Evolutionary conservation across 495 filamentous ascomycete species (phyloP), one percentile per base, ranked within the genome.

Genomic region (Hypoxylon fuscum): DNA sequence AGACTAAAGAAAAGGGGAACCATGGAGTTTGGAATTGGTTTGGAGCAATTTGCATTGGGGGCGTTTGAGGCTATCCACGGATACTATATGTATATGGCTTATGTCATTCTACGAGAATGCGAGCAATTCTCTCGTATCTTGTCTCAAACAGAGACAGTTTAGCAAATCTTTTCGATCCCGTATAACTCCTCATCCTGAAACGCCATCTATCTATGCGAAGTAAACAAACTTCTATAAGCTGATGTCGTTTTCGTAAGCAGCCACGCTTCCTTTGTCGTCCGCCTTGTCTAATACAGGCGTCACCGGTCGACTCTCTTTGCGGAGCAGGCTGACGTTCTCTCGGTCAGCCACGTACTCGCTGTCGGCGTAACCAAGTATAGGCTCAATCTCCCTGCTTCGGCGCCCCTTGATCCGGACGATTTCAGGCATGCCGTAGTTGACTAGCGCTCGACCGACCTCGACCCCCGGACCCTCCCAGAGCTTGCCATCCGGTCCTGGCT

Each of bases 321-420:
- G 67, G 37, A 92, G 88, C 55, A 96, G 88, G 14, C 91, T 90
- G 34, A 97, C 89, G 66, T 94, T 96, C 74, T 96, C 92, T 54
- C 92, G 81, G 64, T 92, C 77, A 6, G 94, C 94, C 38, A 98
- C 90, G 80, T 98, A 97, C 74, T 97, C 92, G 56, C 89, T 93
- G 68, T 97, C 93, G 23, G 93, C 88, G 79, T 96, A 98, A 3
- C 95, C 95, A 31, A 98, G 71, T 23, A 93, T 62, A 0, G 81
- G 77, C 38, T 86, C 81, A 55, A 98, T 96, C 69, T 95, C 88
- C 1, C 78, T 83, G 68, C 93, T 97, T 64, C 87, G 85, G 55
- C 88, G 81, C 0, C 95, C 95, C 75, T 90, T 93, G 61, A 98
- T 96, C 46, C 90, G 79, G 47, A 76, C 75, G 57, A 97, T 92